Evolutionary conservation across 2,329 filamentous ascomycete genomes (phyloP), one percentile per base, ranked within the genome.

Genomic region (Ambrosiella cleistominuta): DNA sequence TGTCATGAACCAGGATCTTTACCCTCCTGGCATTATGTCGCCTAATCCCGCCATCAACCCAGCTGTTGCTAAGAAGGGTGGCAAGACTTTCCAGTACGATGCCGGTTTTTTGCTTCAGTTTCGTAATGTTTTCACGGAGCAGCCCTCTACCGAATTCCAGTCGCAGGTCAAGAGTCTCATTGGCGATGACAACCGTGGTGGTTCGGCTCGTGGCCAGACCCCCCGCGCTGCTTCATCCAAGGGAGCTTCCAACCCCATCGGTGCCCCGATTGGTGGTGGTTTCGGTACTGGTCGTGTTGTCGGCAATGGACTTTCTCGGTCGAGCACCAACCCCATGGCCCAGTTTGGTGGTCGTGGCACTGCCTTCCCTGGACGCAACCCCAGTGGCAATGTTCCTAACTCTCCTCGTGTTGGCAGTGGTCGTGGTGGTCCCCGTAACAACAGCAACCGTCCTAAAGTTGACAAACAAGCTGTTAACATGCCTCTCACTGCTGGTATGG

Each of bases 81-180:
- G 81, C 61, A 85, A 82, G 69, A 84, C 82, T 47, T 95, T 94
- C 75, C 90, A 94, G 70, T 98, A 98, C 70, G 89, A 97, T 72
- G 87, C 90, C 66, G 84, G 85, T 65, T 98, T 98, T 76, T 75
- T 98, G 72, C 77, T 98, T 37, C 93, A 98, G 68, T 98, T 98
- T 77, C 88, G 96, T 73, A 81, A 81, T 65, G 88, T 95, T 17
- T 98, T 96, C 73, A 94, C 88, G 62, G 93, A 98, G 75, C 94
- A 96, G 73, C 93, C 93, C 12, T 95, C 89, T 0, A 71, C 90
- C 49, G 91, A 97, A 67, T 98, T 95, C 81, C 86, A 94, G 67
- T 78, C 84, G 63, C 90, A 93, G 66, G 83, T 98, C 78, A 91
- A 78, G 83, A 86, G 72, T 77, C 85, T 74, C 70, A 83, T 98